Base-by-base conservation (phyloP, 371 early-diverging fungal genomes). In the Mortierella sp. region DNA sequence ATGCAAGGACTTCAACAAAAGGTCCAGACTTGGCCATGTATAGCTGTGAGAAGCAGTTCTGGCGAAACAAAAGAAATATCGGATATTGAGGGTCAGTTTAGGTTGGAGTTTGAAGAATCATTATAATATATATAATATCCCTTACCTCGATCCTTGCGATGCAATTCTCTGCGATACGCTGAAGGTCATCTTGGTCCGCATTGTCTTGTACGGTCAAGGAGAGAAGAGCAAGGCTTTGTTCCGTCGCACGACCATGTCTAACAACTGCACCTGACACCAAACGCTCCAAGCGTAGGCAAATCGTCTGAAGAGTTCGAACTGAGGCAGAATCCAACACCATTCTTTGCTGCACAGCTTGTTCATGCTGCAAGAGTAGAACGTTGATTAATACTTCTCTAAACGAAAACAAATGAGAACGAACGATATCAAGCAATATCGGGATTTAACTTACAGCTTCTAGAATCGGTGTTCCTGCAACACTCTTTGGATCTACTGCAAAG, bases 121-220 rank as follows among this genome's bases (percentile, higher is more conserved):
- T 28, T 32, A 32, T 28, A 4, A 13, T 45, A 21, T 24, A 1
- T 50, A 1, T 1, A n/a, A 13, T 28, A 4, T 1, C 2, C 9
- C 55, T 50, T 40, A 68, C 69, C 69, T 92, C 92, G 55, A 92
- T 87, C 43, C 92, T 83, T 4, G 89, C 83, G 24, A 92, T 86
- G 68, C 88, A 87, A 59, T 88, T 89, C 66, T 91, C 91, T 65
- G 89, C 87, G 59, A 92, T 80, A 9, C 80, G 68, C 52, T 87
- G 58, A 16, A 92, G 84, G 45, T 91, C 91, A 48, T 88, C 87
- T 75, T 90, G 91, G 15, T 87, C 85, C n/a, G 89, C 88, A 63
- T 87, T 83, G 61, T 91, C 87, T 61, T 84, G 77, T 33, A 90
- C 80, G 45, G 86, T 85, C 48, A 87, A 69, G 10, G 88, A 76